Base-by-base conservation (phyloP, 2,329 filamentous ascomycete genomes). In the Colletotrichum sp. region DNA sequence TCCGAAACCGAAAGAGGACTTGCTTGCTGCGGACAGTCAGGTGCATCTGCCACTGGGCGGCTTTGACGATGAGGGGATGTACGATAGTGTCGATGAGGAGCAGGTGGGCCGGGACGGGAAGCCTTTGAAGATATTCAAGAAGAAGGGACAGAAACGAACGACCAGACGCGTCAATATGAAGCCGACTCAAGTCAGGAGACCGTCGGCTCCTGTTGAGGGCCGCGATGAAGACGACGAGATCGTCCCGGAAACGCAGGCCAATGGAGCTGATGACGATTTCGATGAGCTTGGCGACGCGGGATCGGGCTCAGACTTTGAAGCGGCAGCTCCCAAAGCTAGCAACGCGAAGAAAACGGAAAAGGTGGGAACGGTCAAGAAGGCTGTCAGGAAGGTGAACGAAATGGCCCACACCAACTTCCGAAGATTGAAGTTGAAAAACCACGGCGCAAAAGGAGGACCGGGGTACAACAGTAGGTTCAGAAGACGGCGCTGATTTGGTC, bases 141-240 rank as follows among this genome's bases (percentile, higher is more conserved):
- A 97, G 90, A 95, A 95, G 87, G 95, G 94, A 0, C 90, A 95
- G 82, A 97, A 97, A 87, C 89, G 95, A 77, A 95, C 94, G 71
- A 96, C 95, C 5, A 89, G 93, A 77, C 87, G 89, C 64, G 89
- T 91, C 71, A 95, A 93, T 76, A 95, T 94, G 86, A 88, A 86
- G 77, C 91, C 91, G 3, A 89, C 85, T 1, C 82, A 86, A 71
- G 82, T 83, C 8, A 90, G 89, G 80, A 88, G 92, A 49, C 88
- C 89, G 26, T 78, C 83, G 18, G 79, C 82, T 34, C 77, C 80
- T 6, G 72, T 78, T 6, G 82, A 80, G n/a, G 81, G 83, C 5
- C 82, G 83, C 1, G 78, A 79, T 4, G 80, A 82, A 10, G 83
- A 84, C 2, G 82, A 83, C 1, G 82, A 82, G 4, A 78, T 82